A percentile compares a stretch with the other conserved stretches of the same genome.
Evolutionary conservation across 257 asterid genomes (phyloP).

Genomic region (Paraleonurus japonicus): DNA sequence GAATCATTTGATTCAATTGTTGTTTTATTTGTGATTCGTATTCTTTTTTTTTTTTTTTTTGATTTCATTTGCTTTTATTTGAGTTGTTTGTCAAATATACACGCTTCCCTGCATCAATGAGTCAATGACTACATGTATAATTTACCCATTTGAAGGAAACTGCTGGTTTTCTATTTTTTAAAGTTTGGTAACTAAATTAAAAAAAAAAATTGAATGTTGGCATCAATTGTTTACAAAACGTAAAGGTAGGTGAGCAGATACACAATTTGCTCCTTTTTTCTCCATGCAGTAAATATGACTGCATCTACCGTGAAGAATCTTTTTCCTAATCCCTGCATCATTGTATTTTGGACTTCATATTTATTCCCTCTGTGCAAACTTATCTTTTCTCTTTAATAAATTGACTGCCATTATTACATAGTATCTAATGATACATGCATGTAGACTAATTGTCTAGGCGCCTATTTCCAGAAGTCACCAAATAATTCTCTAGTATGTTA

Average conservation of each 20-base stretch:
- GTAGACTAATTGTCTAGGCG: neutral
- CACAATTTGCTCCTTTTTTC: neutral
- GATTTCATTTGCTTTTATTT: no score
- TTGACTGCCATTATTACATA: neutral
- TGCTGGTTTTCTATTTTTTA: neutral
- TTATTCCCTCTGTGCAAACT: neutral
- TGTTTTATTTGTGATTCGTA: no score
- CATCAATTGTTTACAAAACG: neutral
- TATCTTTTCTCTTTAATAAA: neutral
- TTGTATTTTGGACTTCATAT: neutral
- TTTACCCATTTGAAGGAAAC: neutral
- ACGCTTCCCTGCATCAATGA: no score
- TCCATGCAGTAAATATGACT: slow-evolving; percentile 6
- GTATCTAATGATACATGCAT: slow-evolving; percentile 3
- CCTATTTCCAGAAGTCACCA: neutral
- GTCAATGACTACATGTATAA: neutral
- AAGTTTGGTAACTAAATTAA: neutral
- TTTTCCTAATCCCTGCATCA: neutral
- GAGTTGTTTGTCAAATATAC: no score
- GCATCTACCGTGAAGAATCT: slow-evolving; percentile 8
- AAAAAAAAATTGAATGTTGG: neutral
- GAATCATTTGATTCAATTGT: no score
- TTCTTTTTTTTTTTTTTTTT: no score
- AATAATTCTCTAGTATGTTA: neutral
- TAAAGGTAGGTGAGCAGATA: neutral